Percentiles rank a stretch among this genome's conserved stretches.
These are phyloP conservation scores for Trichoderma afroharzianum DNA, from an alignment of 2,329 filamentous ascomycete genomes.

Conservation along the genomic window DNA sequence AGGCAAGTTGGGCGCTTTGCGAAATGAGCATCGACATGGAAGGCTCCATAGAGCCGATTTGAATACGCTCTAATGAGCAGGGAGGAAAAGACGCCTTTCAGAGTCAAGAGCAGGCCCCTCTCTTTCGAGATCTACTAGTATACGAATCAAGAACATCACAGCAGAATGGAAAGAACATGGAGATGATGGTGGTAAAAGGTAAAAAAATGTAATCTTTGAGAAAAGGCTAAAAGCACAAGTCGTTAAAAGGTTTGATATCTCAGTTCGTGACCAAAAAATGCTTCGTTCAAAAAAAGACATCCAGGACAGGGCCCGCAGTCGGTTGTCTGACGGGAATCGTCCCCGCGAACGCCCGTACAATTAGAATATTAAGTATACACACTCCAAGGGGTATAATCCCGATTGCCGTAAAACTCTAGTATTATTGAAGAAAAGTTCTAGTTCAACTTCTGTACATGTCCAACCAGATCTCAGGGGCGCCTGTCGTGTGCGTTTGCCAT, in stretches of 20 bases:
- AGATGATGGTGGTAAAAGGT: neutral
- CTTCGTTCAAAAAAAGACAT: constrained; percentile 22
- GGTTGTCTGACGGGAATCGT: constrained; percentile 19
- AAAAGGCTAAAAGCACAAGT: constrained; percentile 12
- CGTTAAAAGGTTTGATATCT: constrained; percentile 16
- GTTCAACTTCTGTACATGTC: constrained; percentile 38
- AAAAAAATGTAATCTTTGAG: neutral
- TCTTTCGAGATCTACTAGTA: neutral
- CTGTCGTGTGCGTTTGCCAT: constrained; percentile 36
- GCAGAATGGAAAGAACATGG: neutral
- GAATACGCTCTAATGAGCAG: neutral
- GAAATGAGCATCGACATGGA: constrained; percentile 3
- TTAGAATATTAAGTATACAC: constrained; percentile 49
- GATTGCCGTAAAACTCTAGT: constrained; percentile 26
- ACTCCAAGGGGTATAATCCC: constrained; percentile 20
- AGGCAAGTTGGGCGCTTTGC: neutral
- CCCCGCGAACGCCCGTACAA: constrained; percentile 31
- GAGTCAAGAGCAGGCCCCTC: neutral
- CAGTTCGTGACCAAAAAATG: constrained; percentile 20
- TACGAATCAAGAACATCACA: neutral
- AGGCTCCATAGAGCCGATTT: neutral
- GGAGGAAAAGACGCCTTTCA: neutral
- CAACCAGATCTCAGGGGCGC: constrained; percentile 30
- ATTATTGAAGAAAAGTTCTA: constrained; percentile 34
- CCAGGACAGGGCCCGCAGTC: constrained; percentile 19